A percentile compares a stretch with the other conserved stretches of the same genome.
Evolutionary conservation across 1,139 yeast genomes (phyloP).

Genomic region (Trichomonascaceae sp.): DNA sequence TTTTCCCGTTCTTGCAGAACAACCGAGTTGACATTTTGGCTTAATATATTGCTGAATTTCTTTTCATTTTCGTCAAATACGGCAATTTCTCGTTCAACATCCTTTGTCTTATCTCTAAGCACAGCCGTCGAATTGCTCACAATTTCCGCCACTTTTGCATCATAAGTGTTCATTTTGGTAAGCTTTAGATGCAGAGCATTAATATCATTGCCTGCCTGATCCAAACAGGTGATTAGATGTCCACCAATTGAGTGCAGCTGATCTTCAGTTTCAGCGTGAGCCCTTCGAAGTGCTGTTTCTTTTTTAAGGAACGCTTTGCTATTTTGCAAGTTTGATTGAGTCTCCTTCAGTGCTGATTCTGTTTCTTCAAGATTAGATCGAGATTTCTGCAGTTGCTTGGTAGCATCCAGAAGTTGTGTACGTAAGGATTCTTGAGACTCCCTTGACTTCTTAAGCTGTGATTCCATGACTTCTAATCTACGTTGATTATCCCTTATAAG

Average conservation of each 20-base stretch:
- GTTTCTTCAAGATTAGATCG: slow-evolving; percentile 15
- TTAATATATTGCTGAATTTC: slow-evolving; percentile 3
- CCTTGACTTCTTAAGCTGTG: slow-evolving; percentile 35
- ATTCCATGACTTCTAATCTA: slow-evolving; percentile 40
- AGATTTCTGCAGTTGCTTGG: slow-evolving; percentile 25
- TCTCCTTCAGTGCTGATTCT: slow-evolving; percentile 16
- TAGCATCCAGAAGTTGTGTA: slow-evolving; percentile 24
- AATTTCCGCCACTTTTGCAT: not conserved
- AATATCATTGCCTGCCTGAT: slow-evolving; percentile 26
- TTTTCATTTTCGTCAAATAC: slow-evolving; percentile 4
- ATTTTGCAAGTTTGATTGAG: slow-evolving; percentile 18
- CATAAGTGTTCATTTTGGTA: not conserved
- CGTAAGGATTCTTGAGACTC: slow-evolving; percentile 29
- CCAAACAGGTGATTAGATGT: slow-evolving; percentile 25
- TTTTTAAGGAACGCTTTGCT: slow-evolving; percentile 22
- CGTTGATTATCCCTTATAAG: slow-evolving; percentile 44
- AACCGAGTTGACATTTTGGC: slow-evolving; percentile 3
- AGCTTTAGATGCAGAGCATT: slow-evolving; percentile 19
- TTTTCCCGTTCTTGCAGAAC: slow-evolving; percentile 11
- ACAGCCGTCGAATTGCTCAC: not conserved
- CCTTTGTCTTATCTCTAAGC: not conserved
- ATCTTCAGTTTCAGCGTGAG: slow-evolving; percentile 30
- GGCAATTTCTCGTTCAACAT: not conserved
- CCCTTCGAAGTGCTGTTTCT: slow-evolving; percentile 26
- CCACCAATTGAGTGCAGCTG: slow-evolving; percentile 28